Percentiles rank a stretch among this genome's conserved stretches.
Conservation (phyloP, 352 stramenopile species). For the Globisporangium yorkense region DNA sequence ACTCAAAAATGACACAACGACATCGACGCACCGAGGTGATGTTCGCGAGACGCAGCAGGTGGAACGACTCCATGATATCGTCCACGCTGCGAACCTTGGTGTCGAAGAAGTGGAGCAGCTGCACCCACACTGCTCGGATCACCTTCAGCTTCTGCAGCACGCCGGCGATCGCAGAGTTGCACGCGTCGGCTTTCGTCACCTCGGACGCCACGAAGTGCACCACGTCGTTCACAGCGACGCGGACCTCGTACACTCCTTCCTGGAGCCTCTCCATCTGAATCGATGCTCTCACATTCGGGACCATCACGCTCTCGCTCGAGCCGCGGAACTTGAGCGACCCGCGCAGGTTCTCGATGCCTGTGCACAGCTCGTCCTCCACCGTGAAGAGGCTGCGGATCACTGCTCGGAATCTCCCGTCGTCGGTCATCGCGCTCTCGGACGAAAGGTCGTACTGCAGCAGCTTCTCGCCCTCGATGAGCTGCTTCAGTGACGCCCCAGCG, state of each 20-base stretch:
- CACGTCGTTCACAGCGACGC: slow-evolving; percentile 60
- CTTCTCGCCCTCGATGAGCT: slow-evolving; percentile 26
- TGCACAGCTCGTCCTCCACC: slow-evolving; percentile 49
- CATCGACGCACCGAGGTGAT: slow-evolving; percentile 47
- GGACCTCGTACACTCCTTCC: slow-evolving; percentile 51
- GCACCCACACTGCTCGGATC: slow-evolving; percentile 49
- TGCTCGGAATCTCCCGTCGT: slow-evolving; percentile 61
- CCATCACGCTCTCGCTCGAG: slow-evolving; percentile 36
- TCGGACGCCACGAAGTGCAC: slow-evolving; percentile 38
- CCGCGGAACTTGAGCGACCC: slow-evolving; percentile 58
- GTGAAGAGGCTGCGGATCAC: slow-evolving; percentile 77
- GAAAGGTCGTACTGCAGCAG: slow-evolving; percentile 37
- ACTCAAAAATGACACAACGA: slow-evolving; percentile 1
- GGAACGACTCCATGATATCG: slow-evolving; percentile 51
- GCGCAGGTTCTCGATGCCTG: slow-evolving; percentile 45
- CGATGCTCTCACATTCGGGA: slow-evolving; percentile 60
- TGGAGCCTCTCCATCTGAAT: slow-evolving; percentile 60
- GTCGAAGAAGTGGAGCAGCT: slow-evolving; percentile 72
- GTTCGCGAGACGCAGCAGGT: slow-evolving; percentile 52
- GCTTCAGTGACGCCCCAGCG: background rate
- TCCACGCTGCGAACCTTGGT: slow-evolving; percentile 43
- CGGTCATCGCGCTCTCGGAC: slow-evolving; percentile 30
- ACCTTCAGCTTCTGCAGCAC: slow-evolving; percentile 43
- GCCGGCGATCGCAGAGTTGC: slow-evolving; percentile 53
- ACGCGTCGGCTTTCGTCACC: slow-evolving; percentile 50